Base-by-base conservation (phyloP, 129 eudicot genomes). In the Gnaphalium uliginosum region DNA sequence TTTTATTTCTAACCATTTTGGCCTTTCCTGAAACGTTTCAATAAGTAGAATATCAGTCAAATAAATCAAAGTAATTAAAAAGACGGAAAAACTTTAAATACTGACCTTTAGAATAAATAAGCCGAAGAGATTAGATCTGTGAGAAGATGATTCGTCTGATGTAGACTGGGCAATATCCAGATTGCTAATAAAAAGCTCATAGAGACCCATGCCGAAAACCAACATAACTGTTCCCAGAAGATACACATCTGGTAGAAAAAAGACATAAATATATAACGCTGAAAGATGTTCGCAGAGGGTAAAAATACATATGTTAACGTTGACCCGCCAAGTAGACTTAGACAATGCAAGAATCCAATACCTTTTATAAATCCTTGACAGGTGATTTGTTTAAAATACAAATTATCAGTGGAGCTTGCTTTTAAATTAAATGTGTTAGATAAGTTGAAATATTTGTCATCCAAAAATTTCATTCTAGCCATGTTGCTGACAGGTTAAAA, bases 191-290 rank as follows among this genome's bases (percentile, higher is more conserved):
- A 93, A 93, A 66, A 93, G 96, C 83, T 93, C 98, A 64, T 90
- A 93, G 4, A 93, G 92, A 33, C 98, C 98, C 98, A 93, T 90
- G 74, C 98, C 98, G 26, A 93, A 93, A 51, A 93, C 98, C 81
- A 93, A 69, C 98, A 93, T 93, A 33, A 93, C 98, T 7, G 98
- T 93, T 58, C 98, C 98, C 27, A 93, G 77, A 22, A 93, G 89
- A 85, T 93, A 93, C 68, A 90, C 78, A 90, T 93, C 98, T 90
- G 75, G 70, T 43, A 30, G 32, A 56, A 64, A 32, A 73, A 56
- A 2, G 46, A 21, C 67, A 66, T n/a, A 35, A 19, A 72, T 24
- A 35, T 51, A 59, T 57, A 25, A 60, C 0, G 26, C 57, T 17
- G 41, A 21, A 53, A 23, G n/a, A 18, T 4, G 61, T 56, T n/a